These are phyloP conservation scores for Leccinum fibrillosum DNA, from an alignment of 768 basidiomycete genomes.

Conservation along the genomic window DNA sequence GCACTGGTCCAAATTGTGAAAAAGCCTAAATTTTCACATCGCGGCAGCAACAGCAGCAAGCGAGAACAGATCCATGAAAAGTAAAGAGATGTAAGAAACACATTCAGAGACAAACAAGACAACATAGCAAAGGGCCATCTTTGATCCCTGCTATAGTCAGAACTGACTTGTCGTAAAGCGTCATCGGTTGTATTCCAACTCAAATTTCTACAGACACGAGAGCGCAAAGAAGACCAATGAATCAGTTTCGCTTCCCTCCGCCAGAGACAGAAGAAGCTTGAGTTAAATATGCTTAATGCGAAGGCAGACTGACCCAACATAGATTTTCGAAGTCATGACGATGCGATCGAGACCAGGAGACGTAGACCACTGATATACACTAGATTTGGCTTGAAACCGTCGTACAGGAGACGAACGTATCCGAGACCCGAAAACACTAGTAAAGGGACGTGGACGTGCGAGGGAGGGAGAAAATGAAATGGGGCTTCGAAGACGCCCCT, in stretches of 20 bases:
- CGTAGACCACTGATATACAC: constrained; percentile 41
- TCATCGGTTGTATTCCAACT: constrained; percentile 98
- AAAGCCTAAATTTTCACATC: constrained; percentile 63
- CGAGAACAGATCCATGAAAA: constrained; percentile 25
- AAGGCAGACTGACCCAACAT: constrained; percentile 89
- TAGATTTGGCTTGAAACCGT: constrained; percentile 45
- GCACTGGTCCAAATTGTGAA: constrained; percentile 72
- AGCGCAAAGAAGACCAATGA: constrained; percentile 39
- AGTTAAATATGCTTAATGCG: constrained; percentile 42
- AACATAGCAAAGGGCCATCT: constrained; percentile 39
- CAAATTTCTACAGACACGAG: constrained; percentile 72
- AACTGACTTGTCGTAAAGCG: constrained; percentile 80
- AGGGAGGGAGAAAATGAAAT: constrained; percentile 36
- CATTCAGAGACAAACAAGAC: constrained; percentile 37
- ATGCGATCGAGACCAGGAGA: constrained; percentile 22
- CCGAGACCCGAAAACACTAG: constrained; percentile 51
- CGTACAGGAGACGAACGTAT: constrained; percentile 55
- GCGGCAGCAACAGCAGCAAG: constrained; percentile 17
- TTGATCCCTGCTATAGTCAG: constrained; percentile 38
- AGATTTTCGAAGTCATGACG: constrained; percentile 81
- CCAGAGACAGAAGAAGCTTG: constrained; percentile 44
- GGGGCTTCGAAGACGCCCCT: constrained; percentile 29
- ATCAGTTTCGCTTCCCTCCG: constrained; percentile 55
- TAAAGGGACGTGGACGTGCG: constrained; percentile 49
- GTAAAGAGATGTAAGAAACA: constrained; percentile 30